A percentile compares a stretch with the other conserved stretches of the same genome.
phyloP scores from a whole-genome alignment of 495 filamentous ascomycete genomes.

The Lophiostoma macrostomum region DNA sequence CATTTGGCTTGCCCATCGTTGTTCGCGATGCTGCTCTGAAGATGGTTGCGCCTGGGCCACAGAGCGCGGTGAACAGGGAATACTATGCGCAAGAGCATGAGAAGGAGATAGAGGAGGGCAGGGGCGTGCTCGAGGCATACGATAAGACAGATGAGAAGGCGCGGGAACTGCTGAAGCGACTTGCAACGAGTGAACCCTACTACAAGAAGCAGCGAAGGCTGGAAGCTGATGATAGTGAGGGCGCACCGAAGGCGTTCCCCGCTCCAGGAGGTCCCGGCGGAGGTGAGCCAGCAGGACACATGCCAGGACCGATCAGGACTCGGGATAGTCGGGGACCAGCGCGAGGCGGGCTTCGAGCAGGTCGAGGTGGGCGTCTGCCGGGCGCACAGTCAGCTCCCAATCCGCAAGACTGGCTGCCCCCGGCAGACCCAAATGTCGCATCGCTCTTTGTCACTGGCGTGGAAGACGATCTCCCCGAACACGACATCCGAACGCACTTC shows the following conservation, averaged over 20 bases:
- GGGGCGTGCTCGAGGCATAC: constrained; percentile 75
- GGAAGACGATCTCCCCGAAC: constrained; percentile 92
- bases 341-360: constrained; percentile 44
- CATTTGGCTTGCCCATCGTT: constrained; percentile 88
- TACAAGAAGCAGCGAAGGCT: constrained; percentile 77
- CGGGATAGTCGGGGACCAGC: constrained; percentile 40
- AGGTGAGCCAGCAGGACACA: constrained; percentile 29
- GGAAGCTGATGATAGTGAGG: constrained; percentile 48
- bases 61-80: constrained; percentile 88
- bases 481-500: constrained; percentile 87
- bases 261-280: constrained; percentile 31
- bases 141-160: constrained; percentile 98
- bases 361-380: constrained; percentile 59
- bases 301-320: constrained; percentile 41
- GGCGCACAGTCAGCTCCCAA: constrained; percentile 72
- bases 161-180: constrained; percentile 74
- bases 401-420: constrained; percentile 78
- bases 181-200: constrained; percentile 91
- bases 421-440: constrained; percentile 75
- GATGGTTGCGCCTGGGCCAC: constrained; percentile 89
- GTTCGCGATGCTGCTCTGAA: constrained; percentile 96
- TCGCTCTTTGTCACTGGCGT: constrained; percentile 93
- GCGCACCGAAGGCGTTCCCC: constrained; percentile 46
- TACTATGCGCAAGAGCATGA: constrained; percentile 98
- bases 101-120: constrained; percentile 86